These are phyloP conservation scores for Leccinum barrowsii DNA, from an alignment of 768 basidiomycete species.

Conservation along the genomic window DNA sequence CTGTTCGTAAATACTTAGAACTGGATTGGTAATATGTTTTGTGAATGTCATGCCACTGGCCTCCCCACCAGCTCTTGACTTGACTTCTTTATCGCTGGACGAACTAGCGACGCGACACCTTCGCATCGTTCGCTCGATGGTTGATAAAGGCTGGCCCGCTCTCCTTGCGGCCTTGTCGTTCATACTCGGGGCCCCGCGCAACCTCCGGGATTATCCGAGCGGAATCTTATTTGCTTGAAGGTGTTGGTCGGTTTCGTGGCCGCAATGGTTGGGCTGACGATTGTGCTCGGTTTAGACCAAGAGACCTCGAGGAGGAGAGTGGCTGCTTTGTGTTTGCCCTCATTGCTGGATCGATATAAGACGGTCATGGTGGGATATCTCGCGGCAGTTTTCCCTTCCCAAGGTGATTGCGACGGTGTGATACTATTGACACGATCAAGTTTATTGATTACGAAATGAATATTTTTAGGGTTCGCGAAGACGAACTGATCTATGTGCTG, in stretches of 20 bases:
- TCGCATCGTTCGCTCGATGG: slow-evolving; percentile 66
- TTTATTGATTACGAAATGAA: background rate
- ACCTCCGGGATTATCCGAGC: slow-evolving; percentile 76
- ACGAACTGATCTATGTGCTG: slow-evolving; percentile 83
- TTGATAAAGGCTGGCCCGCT: slow-evolving; percentile 89
- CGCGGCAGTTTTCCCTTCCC: slow-evolving; percentile 87
- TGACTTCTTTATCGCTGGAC: slow-evolving; percentile 52
- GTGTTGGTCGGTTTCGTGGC: slow-evolving; percentile 47
- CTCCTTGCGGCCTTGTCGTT: slow-evolving; percentile 88
- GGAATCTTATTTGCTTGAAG: slow-evolving; percentile 89
- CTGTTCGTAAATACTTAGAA: no score
- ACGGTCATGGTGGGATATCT: slow-evolving; percentile 67
- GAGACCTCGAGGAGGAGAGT: slow-evolving; percentile 60
- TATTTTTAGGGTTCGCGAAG: slow-evolving; percentile 67
- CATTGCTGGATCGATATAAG: slow-evolving; percentile 74
- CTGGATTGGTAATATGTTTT: no score
- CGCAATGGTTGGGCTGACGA: background rate
- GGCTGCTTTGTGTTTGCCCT: slow-evolving; percentile 68
- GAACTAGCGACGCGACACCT: slow-evolving; percentile 59
- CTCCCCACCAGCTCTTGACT: slow-evolving; percentile 67
- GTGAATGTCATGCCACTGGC: no score
- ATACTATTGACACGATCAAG: no score
- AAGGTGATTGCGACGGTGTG: slow-evolving; percentile 44
- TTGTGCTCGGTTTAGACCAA: slow-evolving; percentile 45
- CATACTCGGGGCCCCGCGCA: slow-evolving; percentile 45